Base-by-base conservation (phyloP, 2,329 filamentous ascomycete species). In the Berkeleyomyces basicola region DNA sequence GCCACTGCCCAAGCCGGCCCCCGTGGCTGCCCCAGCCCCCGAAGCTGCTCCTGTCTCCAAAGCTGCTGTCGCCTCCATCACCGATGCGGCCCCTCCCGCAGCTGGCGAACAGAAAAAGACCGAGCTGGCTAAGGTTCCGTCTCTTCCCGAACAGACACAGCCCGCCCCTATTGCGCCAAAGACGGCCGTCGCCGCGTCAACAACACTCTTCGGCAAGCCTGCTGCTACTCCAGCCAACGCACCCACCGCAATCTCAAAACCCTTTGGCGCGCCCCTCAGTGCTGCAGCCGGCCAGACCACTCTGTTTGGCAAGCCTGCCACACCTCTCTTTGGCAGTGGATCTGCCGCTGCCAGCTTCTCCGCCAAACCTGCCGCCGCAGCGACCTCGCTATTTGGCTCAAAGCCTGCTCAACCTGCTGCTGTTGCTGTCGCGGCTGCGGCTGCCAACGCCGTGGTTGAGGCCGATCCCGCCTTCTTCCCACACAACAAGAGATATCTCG, bases 401-500 rank as follows among this genome's bases (percentile, higher is more conserved):
- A 61, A 59, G 23, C 58, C 62, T 36, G 49, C 47, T 7, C 55
- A 43, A n/a, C 16, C 62, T n/a, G 43, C 58, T 14, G 16, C 39
- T 1, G 46, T 58, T 36, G 31, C 16, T 6, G 31, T 40, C 10
- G 33, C 62, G 31, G 33, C 46, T 5, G 10, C 58, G 16, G 55
- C 66, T 42, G 49, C n/a, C 31, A 1, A 40, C 63, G 37, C 59
- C 61, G 5, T 64, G 10, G 31, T 62, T 59, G 59, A 64, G 36
- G 63, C 59, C n/a, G 60, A 64, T 53, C 63, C 63, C 10, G 43
- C 49, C 4, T 49, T 63, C 23, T 65, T 64, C 31, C 63, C 64
- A 23, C 14, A 63, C 44, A 63, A 68, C n/a, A 77, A 81, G 65
- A 74, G 77, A 62, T 79, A 82, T 66, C 65, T 72, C 1, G 72